Conservation (phyloP, 225 moss, liverwort and hornwort species). For the Pleurozium schreberi region DNA sequence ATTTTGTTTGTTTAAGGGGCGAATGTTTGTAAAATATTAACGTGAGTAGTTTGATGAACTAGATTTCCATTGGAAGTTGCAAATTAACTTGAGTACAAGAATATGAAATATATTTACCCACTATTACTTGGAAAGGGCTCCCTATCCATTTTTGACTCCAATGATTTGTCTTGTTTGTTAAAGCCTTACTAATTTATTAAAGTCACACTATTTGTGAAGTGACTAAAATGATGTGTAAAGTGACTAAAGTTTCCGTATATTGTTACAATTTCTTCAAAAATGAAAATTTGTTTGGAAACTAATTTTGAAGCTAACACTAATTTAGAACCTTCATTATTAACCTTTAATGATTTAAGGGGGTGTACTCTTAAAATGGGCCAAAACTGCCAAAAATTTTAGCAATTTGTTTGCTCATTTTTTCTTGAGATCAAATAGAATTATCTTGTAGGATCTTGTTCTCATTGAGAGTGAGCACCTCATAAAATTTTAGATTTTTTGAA, state of each 20-base stretch:
- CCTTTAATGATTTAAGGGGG: accelerated
- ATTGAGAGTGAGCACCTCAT: background rate
- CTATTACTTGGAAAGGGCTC: background rate
- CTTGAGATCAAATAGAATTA: background rate
- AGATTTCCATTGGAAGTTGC: background rate
- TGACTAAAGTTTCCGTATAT: too few species aligned
- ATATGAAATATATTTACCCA: accelerated
- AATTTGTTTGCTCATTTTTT: background rate
- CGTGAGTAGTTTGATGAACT: background rate
- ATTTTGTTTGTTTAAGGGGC: background rate
- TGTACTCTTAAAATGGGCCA: background rate
- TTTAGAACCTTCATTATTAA: background rate
- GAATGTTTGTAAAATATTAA: too few species aligned
- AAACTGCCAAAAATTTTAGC: background rate
- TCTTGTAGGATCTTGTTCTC: too few species aligned
- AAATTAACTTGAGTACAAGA: background rate
- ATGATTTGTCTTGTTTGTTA: background rate
- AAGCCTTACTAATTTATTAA: accelerated
- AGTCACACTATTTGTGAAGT: background rate
- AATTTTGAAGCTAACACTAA: too few species aligned
- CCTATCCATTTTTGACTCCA: background rate
- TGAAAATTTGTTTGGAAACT: too few species aligned
- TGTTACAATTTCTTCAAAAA: background rate
- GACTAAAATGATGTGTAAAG: too few species aligned
- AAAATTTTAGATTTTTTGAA: background rate